phyloP scores from a whole-genome alignment of 805 yeast genomes.

The Candida takata region DNA sequence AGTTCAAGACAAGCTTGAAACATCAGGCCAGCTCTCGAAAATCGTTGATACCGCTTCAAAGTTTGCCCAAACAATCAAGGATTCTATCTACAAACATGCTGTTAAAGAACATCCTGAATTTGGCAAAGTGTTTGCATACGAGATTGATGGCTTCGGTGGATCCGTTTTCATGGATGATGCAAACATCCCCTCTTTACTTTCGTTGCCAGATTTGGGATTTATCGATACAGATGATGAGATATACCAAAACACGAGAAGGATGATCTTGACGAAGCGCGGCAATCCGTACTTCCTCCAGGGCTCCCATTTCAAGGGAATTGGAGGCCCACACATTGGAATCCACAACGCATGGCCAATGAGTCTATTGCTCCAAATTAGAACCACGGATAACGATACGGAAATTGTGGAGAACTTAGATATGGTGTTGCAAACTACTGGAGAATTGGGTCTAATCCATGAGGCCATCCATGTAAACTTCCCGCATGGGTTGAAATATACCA shows the following conservation, averaged over 20 bases:
- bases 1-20: slow-evolving; percentile 8
- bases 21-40: slow-evolving; percentile 25
- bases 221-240: slow-evolving; percentile 42
- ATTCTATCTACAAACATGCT: slow-evolving; percentile 58
- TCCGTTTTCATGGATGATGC: slow-evolving; percentile 81
- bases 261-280: slow-evolving; percentile 62
- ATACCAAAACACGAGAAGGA: slow-evolving; percentile 71
- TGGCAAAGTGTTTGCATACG: slow-evolving; percentile 82
- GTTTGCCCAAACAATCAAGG: slow-evolving; percentile 36
- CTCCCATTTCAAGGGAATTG: slow-evolving; percentile 61
- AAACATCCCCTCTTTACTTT: slow-evolving; percentile 72
- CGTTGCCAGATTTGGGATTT: slow-evolving; percentile 77
- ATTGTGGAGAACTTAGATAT: slow-evolving; percentile 42
- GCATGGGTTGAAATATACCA: slow-evolving; percentile 45
- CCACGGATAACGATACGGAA: slow-evolving; percentile 66
- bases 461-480: slow-evolving; percentile 57
- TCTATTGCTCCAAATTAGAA: slow-evolving; percentile 64
- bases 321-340: slow-evolving; percentile 87
- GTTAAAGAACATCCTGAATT: slow-evolving; percentile 57
- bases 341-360: slow-evolving; percentile 90
- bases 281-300: slow-evolving; percentile 78
- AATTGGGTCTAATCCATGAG: slow-evolving; percentile 81
- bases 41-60: slow-evolving; percentile 25
- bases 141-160: slow-evolving; percentile 83
- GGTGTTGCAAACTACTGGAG: slow-evolving; percentile 57